Conservation (phyloP, 257 asterid genomes). For the Lithospermum erythrorhizon region DNA sequence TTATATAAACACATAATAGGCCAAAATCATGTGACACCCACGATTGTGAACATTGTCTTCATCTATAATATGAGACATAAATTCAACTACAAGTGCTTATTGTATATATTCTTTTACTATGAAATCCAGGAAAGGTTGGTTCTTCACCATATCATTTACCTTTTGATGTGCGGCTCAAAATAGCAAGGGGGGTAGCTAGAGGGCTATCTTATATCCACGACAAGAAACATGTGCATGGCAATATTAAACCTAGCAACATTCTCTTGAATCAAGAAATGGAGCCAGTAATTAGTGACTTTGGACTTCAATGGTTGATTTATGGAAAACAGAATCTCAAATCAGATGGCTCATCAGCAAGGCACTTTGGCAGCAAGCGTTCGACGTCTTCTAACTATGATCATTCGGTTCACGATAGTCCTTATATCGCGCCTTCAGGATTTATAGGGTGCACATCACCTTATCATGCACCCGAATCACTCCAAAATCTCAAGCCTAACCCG, state of each 20-base stretch:
- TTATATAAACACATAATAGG: constrained; percentile 34
- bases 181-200: constrained; percentile 77
- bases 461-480: constrained; percentile 84
- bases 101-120: background rate
- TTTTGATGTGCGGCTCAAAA: constrained; percentile 45
- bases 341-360: constrained; percentile 37
- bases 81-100: background rate
- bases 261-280: constrained; percentile 75
- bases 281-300: constrained; percentile 68
- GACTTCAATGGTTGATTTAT: constrained; percentile 50
- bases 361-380: constrained; percentile 57
- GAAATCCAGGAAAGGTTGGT: constrained; percentile 47
- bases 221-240: constrained; percentile 87
- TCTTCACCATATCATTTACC: constrained; percentile 75
- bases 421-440: constrained; percentile 24
- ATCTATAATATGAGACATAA: constrained; percentile 1
- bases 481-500: constrained; percentile 54
- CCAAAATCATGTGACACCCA: constrained; percentile 51
- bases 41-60: background rate
- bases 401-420: constrained; percentile 29
- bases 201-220: constrained; percentile 79
- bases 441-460: constrained; percentile 72
- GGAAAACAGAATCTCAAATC: constrained; percentile 40
- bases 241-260: constrained; percentile 84
- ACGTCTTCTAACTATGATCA: constrained; percentile 9